Evolutionary conservation across 495 filamentous ascomycete species (phyloP).

Genomic region (Penicillium chermesinum): DNA sequence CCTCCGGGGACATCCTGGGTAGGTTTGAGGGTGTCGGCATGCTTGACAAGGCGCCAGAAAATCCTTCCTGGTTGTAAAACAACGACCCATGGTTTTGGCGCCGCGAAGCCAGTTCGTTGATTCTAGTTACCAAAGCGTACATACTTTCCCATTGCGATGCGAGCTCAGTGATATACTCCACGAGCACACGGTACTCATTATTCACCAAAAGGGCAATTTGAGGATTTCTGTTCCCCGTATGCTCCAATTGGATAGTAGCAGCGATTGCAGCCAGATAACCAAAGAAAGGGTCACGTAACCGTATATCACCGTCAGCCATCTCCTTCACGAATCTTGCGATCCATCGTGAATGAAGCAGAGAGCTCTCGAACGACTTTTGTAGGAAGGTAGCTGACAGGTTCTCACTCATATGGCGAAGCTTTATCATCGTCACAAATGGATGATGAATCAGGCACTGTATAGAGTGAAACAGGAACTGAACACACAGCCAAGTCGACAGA

Average conservation of each 20-base stretch:
- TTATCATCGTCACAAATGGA: constrained; percentile 29
- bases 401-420: constrained; percentile 23
- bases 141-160: constrained; percentile 23
- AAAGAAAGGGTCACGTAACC: constrained; percentile 22
- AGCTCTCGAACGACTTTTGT: constrained; percentile 29
- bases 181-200: constrained; percentile 21
- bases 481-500: constrained; percentile 24
- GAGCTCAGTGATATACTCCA: constrained; percentile 21
- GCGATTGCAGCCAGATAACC: constrained; percentile 29
- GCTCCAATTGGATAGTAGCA: constrained; percentile 26
- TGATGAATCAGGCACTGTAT: constrained; percentile 26
- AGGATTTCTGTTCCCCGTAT: constrained; percentile 23
- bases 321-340: constrained; percentile 26
- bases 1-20: constrained; percentile 22
- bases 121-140: constrained; percentile 19
- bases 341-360: constrained; percentile 27
- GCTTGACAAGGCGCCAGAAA: constrained; percentile 18
- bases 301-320: constrained; percentile 20
- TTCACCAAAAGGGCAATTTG: constrained; percentile 22
- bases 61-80: constrained; percentile 28
- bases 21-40: constrained; percentile 28
- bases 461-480: constrained; percentile 29
- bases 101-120: constrained; percentile 21
- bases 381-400: constrained; percentile 28
- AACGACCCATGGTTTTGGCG: constrained; percentile 25